phyloP scores from a whole-genome alignment of 1,284 basidiomycete species.

The Veloboletus limbatus region DNA sequence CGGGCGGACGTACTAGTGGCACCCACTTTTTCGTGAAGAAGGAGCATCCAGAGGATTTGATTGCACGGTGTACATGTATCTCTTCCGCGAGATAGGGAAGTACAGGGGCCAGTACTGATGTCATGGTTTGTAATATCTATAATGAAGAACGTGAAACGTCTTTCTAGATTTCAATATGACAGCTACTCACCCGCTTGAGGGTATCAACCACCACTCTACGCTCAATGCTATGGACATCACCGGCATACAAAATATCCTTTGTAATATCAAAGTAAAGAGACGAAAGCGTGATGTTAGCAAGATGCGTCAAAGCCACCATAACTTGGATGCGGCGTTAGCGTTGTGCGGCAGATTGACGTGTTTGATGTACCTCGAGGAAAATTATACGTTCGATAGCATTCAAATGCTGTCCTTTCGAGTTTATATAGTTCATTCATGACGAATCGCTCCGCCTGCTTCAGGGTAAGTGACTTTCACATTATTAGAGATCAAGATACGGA shows the following conservation, averaged over 20 bases:
- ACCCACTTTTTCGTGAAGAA: constrained; percentile 66
- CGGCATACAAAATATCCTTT: constrained; percentile 90
- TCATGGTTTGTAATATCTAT: constrained; percentile 75
- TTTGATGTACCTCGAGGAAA: constrained; percentile 75
- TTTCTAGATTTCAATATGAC: neutral
- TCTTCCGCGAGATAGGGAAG: constrained; percentile 93
- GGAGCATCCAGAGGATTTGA: constrained; percentile 41
- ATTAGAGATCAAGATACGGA: constrained; percentile 36
- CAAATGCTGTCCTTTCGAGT: constrained; percentile 65
- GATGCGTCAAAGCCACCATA: constrained; percentile 58
- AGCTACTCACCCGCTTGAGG: constrained; percentile 59
- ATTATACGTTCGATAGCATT: constrained; percentile 74
- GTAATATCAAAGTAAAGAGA: constrained; percentile 89
- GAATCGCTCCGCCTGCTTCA: constrained; percentile 72
- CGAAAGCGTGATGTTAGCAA: constrained; percentile 71
- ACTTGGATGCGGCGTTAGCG: constrained; percentile 40
- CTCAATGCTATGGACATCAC: constrained; percentile 48
- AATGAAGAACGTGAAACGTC: neutral
- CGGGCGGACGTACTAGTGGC: constrained; percentile 45
- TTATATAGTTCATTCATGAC: constrained; percentile 81
- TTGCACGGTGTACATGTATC: constrained; percentile 48
- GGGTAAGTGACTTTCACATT: constrained; percentile 3
- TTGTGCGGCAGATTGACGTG: neutral
- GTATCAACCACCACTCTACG: constrained; percentile 71
- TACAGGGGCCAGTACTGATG: constrained; percentile 80